Base-by-base conservation (phyloP, 2,329 filamentous ascomycete species). In the Botrytis cinerea region DNA sequence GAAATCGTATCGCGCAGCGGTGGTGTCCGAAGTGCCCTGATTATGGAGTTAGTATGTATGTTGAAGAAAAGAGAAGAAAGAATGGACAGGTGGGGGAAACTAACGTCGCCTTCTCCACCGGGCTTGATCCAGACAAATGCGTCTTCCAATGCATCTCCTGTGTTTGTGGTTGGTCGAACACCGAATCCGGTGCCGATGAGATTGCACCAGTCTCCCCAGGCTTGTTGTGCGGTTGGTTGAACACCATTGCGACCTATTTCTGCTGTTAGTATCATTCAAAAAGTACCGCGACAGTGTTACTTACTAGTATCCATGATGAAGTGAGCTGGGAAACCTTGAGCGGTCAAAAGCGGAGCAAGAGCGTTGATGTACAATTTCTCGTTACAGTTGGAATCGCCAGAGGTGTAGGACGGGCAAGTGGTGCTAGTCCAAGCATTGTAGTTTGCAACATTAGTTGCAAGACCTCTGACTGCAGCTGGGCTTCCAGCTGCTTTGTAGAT, bases 71-170 rank as follows among this genome's bases (percentile, higher is more conserved):
- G 32, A 32, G 32, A 32, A 54, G 25, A 54, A n/a, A 10, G 7
- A 25, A 16, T 16, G 3, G 35, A 18, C 20, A 6, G 8, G 14
- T 16, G n/a, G 10, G 38, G 18, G 40, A 38, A n/a, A 75, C 75
- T 73, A 59, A 77, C 77, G 74, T 83, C 81, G 72, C 78, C 79
- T 80, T 87, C 86, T 75, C 86, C 86, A 76, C 90, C 90, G 7
- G 90, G 90, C 86, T 92, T 92, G 77, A 92, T 84, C 90, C 90
- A 92, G 73, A 92, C 90, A 76, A 92, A 90, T 59, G 90, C 89
- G 80, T 92, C 91, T 48, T 87, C 84, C 28, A 90, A 83, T 2
- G 82, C 79, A 75, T 89, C 85, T 22, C 87, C 88, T 14, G 90
- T 92, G 79, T 88, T 83, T n/a, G 88, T 84, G 5, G 87, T 87